Evolutionary conservation across 75 land plant genomes (phyloP).

Genomic region (Ceratopteris richardii): DNA sequence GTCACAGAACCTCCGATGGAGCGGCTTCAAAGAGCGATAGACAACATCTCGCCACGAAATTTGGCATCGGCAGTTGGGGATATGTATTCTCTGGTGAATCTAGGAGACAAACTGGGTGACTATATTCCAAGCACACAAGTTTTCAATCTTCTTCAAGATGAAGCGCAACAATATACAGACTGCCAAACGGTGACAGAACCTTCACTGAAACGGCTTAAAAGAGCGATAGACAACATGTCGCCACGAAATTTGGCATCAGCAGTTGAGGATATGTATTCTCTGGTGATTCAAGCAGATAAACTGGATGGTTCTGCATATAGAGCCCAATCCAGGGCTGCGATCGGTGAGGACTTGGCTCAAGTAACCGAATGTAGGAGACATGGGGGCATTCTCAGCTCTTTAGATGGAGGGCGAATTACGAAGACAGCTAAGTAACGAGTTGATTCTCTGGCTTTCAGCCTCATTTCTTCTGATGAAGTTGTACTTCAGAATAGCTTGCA

Average conservation of each 20-base stretch:
- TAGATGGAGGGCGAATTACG: constrained; percentile 43
- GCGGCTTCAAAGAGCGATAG: constrained; percentile 68
- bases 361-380: constrained; percentile 77
- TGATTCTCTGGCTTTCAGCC: constrained; percentile 71
- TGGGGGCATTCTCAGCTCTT: constrained; percentile 53
- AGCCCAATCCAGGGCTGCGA: constrained; percentile 82
- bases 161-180: no score
- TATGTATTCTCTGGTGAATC: constrained; percentile 5
- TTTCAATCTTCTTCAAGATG: no score
- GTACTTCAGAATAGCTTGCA: constrained; percentile 50
- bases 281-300: constrained; percentile 69
- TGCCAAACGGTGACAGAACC: no score
- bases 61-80: neutral
- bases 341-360: constrained; percentile 91
- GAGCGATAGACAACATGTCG: constrained; percentile 63
- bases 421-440: constrained; percentile 61
- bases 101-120: no score
- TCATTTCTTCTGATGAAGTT: constrained; percentile 57
- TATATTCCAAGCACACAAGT: no score
- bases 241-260: constrained; percentile 46
- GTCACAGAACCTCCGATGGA: constrained; percentile 70
- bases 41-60: neutral
- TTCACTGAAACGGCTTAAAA: no score
- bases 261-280: constrained; percentile 66
- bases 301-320: constrained; percentile 93